Conservation (phyloP, 2,329 filamentous ascomycete genomes). For the Xylariaceae sp. region DNA sequence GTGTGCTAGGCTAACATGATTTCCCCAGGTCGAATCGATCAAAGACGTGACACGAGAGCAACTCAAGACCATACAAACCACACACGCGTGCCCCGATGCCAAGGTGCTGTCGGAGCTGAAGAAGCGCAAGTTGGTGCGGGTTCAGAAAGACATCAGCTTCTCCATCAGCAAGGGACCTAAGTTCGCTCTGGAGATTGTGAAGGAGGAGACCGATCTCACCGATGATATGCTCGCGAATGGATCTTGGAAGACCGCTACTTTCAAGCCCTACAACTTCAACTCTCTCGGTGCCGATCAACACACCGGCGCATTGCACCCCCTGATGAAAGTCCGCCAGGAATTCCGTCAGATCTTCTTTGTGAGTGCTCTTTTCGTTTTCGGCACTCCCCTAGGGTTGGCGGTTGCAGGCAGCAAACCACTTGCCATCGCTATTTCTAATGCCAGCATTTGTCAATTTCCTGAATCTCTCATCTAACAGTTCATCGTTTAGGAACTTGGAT, state of each 20-base stretch:
- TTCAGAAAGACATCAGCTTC: conserved; percentile 82
- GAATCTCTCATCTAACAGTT: neutral
- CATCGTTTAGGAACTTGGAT: conserved; percentile 6
- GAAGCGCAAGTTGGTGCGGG: conserved; percentile 83
- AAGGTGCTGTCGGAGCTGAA: conserved; percentile 77
- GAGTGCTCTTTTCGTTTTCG: neutral
- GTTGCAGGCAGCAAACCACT: neutral
- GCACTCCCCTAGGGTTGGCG: neutral
- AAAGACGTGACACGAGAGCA: conserved; percentile 73
- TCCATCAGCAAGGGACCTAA: conserved; percentile 78
- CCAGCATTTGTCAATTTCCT: neutral
- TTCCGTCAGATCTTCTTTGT: conserved; percentile 95
- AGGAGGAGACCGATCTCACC: conserved; percentile 93
- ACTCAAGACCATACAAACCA: conserved; percentile 66
- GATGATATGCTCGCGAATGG: conserved; percentile 85
- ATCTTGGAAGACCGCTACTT: conserved; percentile 84
- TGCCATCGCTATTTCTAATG: neutral
- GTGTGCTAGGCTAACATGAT: neutral
- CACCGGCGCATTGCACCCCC: conserved; percentile 58
- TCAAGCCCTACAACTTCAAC: conserved; percentile 65
- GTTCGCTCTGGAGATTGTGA: conserved; percentile 80
- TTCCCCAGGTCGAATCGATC: conserved; percentile 60
- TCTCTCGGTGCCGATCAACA: conserved; percentile 56
- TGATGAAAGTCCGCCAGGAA: conserved; percentile 94
- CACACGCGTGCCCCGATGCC: conserved; percentile 61